Percentiles rank a stretch among this genome's conserved stretches.
Conservation (phyloP, 2,329 filamentous ascomycete species). For the Paecilomyces dactylethromorphus region DNA sequence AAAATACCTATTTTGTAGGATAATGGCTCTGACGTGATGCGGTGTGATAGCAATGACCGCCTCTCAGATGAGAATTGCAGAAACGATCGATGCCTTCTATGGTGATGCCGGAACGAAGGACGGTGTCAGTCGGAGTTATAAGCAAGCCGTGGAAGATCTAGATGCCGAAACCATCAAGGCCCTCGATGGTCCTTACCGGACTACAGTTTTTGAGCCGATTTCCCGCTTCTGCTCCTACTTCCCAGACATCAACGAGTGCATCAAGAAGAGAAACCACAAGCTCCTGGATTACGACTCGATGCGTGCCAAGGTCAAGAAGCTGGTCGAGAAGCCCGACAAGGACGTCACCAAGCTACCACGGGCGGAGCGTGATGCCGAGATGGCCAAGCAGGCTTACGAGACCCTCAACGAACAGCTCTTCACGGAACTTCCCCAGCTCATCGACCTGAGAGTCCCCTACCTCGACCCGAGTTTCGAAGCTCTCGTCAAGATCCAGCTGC, state of each 20-base stretch:
- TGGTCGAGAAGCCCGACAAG: slow-evolving; percentile 98
- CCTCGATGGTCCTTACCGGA: slow-evolving; percentile 89
- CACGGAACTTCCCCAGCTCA: slow-evolving; percentile 86
- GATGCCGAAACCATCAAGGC: slow-evolving; percentile 99
- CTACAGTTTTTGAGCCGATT: slow-evolving; percentile 93
- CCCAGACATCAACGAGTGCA: slow-evolving; percentile 97
- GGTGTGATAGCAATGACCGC: slow-evolving; percentile 80
- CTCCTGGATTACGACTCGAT: slow-evolving; percentile 96
- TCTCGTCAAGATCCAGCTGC: slow-evolving; percentile 94
- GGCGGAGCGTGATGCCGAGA: slow-evolving; percentile 91
- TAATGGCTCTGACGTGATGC: neutral
- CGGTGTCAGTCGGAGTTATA: slow-evolving; percentile 93
- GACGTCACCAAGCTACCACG: slow-evolving; percentile 93
- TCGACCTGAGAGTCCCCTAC: slow-evolving; percentile 94
- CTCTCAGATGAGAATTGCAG: slow-evolving; percentile 97
- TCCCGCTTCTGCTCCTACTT: slow-evolving; percentile 96
- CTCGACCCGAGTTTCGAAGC: slow-evolving; percentile 96
- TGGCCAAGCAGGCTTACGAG: slow-evolving; percentile 89
- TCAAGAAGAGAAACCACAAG: slow-evolving; percentile 98
- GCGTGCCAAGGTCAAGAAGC: slow-evolving; percentile 91
- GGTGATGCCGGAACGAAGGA: slow-evolving; percentile 91
- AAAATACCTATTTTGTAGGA: neutral
- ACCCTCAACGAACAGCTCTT: slow-evolving; percentile 95
- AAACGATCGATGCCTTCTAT: slow-evolving; percentile 99
- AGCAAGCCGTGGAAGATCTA: slow-evolving; percentile 94